Evolutionary conservation across 176 grass and related monocot species (phyloP), one percentile per base, ranked within the genome.

Genomic region (Cenchrus fungigraminus): DNA sequence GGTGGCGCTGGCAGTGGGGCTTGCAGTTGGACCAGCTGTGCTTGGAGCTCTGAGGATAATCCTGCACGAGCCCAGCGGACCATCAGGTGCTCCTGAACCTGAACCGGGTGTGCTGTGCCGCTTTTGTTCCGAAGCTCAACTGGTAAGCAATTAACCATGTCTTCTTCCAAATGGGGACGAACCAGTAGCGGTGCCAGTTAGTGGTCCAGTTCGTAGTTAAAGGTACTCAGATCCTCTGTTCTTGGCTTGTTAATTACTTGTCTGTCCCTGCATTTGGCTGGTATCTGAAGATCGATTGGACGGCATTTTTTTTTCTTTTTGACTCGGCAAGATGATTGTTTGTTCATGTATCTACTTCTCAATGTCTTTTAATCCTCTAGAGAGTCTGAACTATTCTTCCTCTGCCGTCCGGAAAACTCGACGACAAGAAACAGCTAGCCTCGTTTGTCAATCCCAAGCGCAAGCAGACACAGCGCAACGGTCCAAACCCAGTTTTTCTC

Each of bases 361-460:
- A 34, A 29, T 44, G 3, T 10, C 7, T 44, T 51, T 19, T 65
- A 52, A 13, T 71, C 9, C 9, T 20, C 12, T 29, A 2, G 3
- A 6, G 1, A 17, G 49, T 19, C 15, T 51, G 45, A 49, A 5
- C 51, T 42, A 43, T 56, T 81, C 8, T 47, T 59, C 28, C 40
- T 74, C 77, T 73, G 82, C 62, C 76, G 87, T 62, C 87, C 44
- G 15, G 42, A 69, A 69, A 69, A 4, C 9, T 75, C 10, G 8
- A 69, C 20, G 53, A 60, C 40, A 31, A 53, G 5, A 31, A 52
- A 50, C 44, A 50, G 5, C 20, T 25, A 6, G 20, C 2, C 20
- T 0, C 0, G 1, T 80, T 4, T 65, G 71, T 37, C 53, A 20
- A 82, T 19, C 43, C 80, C 80, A 83, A 75, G 19, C 68, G 60